Base-by-base conservation (phyloP, 2,329 filamentous ascomycete genomes). In the Diaporthe aspalathi region DNA sequence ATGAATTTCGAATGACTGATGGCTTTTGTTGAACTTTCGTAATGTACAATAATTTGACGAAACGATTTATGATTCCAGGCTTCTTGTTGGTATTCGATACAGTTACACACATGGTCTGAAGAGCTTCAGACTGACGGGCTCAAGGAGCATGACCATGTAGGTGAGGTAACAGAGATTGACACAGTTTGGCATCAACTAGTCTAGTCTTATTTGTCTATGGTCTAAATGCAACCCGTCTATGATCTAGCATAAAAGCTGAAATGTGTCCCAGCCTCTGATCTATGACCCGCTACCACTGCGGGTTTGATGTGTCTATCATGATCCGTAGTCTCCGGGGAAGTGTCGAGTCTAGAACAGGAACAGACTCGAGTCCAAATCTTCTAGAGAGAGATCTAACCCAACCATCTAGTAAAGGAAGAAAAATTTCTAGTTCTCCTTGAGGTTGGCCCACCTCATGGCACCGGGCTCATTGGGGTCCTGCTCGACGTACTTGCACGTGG, bases 401-500 rank as follows among this genome's bases (percentile, higher is more conserved):
- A 38, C 67, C 43, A 24, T 29, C 29, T 32, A 56, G 45, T 9
- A 60, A 49, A 43, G 3, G 40, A 40, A 32, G 20, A 29, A 47
- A 40, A n/a, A 29, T 27, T n/a, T 40, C 45, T 70, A 70, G 20
- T 68, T 24, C 57, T 66, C 65, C 53, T 82, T 29, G 56, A 71
- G 68, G 62, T 78, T 70, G 52, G 78, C 80, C 81, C 81, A 83
- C 65, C 77, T 77, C 76, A 82, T 79, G 52, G 77, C 78, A 24
- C 81, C 81, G 2, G 79, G 79, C 66, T 77, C 77, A 56, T 76
- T 74, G 29, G 81, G 79, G 75, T 83, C 81, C 56, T 79, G 76
- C 71, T 84, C 83, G 38, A 87, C 84, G 74, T 83, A 87, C 72
- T 84, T 83, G 80, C 84, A 85, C 63, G 79, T 80, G 50, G 80